Conservation (phyloP, 352 stramenopile genomes). For the Plasmopara muralis region DNA sequence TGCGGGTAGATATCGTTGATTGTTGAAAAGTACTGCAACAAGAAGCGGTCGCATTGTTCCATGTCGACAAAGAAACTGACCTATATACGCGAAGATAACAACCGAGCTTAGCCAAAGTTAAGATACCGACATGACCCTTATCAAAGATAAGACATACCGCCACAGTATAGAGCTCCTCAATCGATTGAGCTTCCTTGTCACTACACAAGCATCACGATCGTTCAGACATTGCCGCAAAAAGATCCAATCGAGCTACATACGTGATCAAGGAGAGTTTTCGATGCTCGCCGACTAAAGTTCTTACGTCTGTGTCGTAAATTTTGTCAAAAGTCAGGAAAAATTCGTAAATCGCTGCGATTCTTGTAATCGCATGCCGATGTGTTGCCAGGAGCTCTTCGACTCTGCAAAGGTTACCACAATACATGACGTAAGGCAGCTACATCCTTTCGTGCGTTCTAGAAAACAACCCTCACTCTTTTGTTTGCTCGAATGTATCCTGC, state of each 20-base stretch:
- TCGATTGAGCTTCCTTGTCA: constrained; percentile 28
- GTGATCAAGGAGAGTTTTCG: constrained; percentile 19
- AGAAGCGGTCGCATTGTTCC: constrained; percentile 79
- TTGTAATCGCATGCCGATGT: constrained; percentile 55
- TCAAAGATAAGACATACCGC: constrained; percentile 20
- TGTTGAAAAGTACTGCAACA: constrained; percentile 71
- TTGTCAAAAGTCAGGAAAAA: constrained; percentile 63
- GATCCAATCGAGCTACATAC: constrained; percentile 9
- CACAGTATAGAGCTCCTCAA: constrained; percentile 39
- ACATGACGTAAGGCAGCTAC: not conserved
- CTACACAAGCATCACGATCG: not conserved
- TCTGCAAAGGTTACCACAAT: constrained; percentile 16
- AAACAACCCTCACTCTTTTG: constrained; percentile 42
- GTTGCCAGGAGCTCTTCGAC: constrained; percentile 59
- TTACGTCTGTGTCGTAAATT: constrained; percentile 27
- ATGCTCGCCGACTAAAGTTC: constrained; percentile 24
- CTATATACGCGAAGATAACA: constrained; percentile 14
- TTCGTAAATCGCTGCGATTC: constrained; percentile 50
- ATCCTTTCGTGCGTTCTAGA: not conserved
- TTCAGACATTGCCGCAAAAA: constrained; percentile 2
- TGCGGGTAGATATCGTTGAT: constrained; percentile 81
- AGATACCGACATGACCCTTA: not conserved
- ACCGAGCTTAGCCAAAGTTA: not conserved
- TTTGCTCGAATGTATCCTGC: constrained; percentile 64
- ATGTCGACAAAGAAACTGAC: constrained; percentile 83